Evolutionary conservation across 1,284 basidiomycete species (phyloP), one percentile per base, ranked within the genome.

Genomic region (Ustilago crameri): DNA sequence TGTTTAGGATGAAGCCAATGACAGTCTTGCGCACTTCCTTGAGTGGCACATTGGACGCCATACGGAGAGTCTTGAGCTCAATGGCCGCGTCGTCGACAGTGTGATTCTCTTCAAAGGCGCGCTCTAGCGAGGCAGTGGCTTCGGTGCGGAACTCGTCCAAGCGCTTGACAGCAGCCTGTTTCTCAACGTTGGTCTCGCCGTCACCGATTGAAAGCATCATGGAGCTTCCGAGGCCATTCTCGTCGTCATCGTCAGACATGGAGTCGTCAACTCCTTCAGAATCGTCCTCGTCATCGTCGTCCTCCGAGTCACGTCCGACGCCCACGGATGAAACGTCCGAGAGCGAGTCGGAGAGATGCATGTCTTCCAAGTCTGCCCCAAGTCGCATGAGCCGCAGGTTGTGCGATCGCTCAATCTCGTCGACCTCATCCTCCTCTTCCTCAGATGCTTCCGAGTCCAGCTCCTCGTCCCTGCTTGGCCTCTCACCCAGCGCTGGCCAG

Each of bases 11-110:
- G 35, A 75, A 74, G 20, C 86, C 87, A 32, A 95, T 87, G 26
- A 93, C 92, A 15, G 90, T 90, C 82, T 91, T 90, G 51, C 91
- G 87, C 45, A 95, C 93, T 64, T 89, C 87, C 18, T 86, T 86
- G 24, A 93, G 87, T 4, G 91, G 87, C 44, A 95, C 93, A 80
- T 95, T 95, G 73, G 89, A 91, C 41, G 93, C 92, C 93, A 95
- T 95, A 45, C 93, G 90, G 52, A 95, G 87, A 50, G 93, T 95
- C 86, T 95, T 95, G 74, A 95, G 87, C 82, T 95, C 93, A 74
- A 95, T 92, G 0, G 92, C 88, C 0, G 93, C 93, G 84, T 95
- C 93, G 77, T 95, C 93, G 51, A 94, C 89, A 5, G 91, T 91
- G 85, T 95, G 93, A 1, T 88, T 89, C 84, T 95, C 93, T n/a